Base-by-base conservation (phyloP, 805 yeast species). In the Huiozyma sinensis region DNA sequence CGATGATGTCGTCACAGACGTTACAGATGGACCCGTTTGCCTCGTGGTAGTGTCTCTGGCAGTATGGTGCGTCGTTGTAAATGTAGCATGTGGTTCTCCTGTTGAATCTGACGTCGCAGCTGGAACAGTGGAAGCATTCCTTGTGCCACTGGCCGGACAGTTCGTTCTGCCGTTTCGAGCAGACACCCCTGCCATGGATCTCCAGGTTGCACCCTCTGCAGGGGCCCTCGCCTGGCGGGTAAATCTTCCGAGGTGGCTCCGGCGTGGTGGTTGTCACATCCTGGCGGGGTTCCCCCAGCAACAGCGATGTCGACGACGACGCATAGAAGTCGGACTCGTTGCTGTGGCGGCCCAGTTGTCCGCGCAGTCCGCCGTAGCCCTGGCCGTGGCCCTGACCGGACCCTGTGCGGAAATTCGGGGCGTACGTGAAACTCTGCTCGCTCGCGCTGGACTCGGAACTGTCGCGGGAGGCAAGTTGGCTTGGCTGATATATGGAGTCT, bases 121-220 rank as follows among this genome's bases (percentile, higher is more conserved):
- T 62, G 13, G 71, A 64, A 68, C 98, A 92, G 10, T 68, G 66
- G 68, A 92, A 90, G 60, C 98, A 92, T n/a, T 70, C 64, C 35
- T 94, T 72, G 59, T 92, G 98, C 98, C 97, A 92, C 60, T 88
- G 90, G 0, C 97, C 97, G 1, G 87, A 75, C 39, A 84, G 66
- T 56, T 81, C 88, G 12, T 39, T 41, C 6, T 46, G 83, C 44
- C 83, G 84, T 52, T 80, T 83, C n/a, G 95, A 85, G 64, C 79
- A 83, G 13, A 90, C 83, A 0, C 92, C 71, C 56, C 81, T 85
- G 1, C 77, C 70, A 1, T 51, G 49, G 32, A 89, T 79, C 11
- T 64, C 69, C 39, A 63, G 48, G 5, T 64, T 61, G 66, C 97
- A 89, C 35, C 74, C 71, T 46, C 97, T 77, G 60, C 97, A 89